phyloP scores from a whole-genome alignment of 441 rosid genomes.

The Pelargonium fulgidum region DNA sequence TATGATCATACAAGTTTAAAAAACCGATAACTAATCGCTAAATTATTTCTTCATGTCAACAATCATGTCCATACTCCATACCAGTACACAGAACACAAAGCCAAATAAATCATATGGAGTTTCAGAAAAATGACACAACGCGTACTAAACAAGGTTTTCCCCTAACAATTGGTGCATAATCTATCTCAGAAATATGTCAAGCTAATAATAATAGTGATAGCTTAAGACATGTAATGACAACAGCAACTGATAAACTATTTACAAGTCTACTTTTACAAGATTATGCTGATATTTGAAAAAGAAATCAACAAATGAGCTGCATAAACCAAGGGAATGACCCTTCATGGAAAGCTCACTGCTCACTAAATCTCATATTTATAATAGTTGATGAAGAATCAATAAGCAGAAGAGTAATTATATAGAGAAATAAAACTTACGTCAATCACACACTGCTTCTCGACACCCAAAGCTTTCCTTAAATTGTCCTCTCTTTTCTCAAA shows the following conservation, averaged over 20 bases:
- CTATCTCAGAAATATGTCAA: not conserved
- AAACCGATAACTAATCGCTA: not conserved
- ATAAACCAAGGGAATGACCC: not conserved
- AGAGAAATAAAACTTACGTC: constrained; percentile 51
- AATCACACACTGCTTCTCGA: constrained; percentile 80
- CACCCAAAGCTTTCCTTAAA: constrained; percentile 76
- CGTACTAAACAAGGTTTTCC: not conserved
- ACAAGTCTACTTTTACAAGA: not conserved
- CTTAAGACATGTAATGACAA: not conserved
- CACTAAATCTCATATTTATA: not conserved
- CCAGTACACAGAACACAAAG: not conserved
- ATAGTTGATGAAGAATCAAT: not conserved
- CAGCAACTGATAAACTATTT: not conserved
- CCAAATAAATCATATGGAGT: not conserved
- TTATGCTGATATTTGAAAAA: not conserved
- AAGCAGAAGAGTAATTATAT: not conserved
- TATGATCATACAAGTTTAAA: constrained; percentile 1
- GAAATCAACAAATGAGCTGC: not conserved
- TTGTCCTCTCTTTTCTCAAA: constrained; percentile 79
- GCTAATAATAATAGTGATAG: not conserved
- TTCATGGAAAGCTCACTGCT: not conserved
- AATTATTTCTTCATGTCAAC: not conserved
- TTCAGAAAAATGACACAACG: not conserved
- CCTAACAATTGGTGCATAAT: not conserved
- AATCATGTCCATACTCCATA: not conserved